phyloP scores from a whole-genome alignment of 306 rosid genomes.

The apple (Malus domestica) region DNA sequence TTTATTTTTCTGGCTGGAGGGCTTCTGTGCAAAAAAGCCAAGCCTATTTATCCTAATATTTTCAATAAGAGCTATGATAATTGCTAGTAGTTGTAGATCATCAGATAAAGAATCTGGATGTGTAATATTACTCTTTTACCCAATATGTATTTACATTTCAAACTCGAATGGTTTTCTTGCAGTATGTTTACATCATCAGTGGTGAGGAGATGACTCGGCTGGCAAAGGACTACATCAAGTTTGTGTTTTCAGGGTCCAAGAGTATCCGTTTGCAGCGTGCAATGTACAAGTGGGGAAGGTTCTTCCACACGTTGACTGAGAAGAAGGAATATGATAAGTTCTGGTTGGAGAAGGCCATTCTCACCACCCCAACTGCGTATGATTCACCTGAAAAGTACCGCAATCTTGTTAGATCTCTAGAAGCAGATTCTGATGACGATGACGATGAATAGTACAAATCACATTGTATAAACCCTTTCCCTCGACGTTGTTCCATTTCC shows the following conservation, averaged over 20 bases:
- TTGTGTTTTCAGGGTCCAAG: slow-evolving; percentile 40
- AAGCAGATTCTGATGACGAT: not conserved
- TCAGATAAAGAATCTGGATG: not conserved
- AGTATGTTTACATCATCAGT: slow-evolving; percentile 60
- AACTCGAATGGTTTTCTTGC: slow-evolving; percentile 13
- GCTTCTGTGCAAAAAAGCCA: not conserved
- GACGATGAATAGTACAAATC: not conserved
- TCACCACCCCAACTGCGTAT: slow-evolving; percentile 30
- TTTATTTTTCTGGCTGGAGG: not conserved
- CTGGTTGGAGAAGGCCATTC: slow-evolving; percentile 38
- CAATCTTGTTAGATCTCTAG: slow-evolving; percentile 16
- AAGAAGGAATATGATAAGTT: slow-evolving; percentile 23
- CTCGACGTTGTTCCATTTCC: not conserved
- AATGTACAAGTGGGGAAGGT: slow-evolving; percentile 35
- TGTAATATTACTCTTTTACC: not conserved
- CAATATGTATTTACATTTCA: not conserved
- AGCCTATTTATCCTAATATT: not conserved
- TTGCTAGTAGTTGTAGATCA: not conserved
- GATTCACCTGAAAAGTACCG: slow-evolving; percentile 31
- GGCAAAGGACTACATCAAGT: slow-evolving; percentile 58
- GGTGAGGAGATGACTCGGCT: slow-evolving; percentile 64
- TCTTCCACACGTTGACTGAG: slow-evolving; percentile 21
- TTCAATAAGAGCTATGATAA: not conserved
- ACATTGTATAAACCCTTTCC: not conserved
- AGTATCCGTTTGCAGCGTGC: slow-evolving; percentile 60